Conservation (phyloP, 306 rosid genomes). For the Cucurbita moschata region DNA sequence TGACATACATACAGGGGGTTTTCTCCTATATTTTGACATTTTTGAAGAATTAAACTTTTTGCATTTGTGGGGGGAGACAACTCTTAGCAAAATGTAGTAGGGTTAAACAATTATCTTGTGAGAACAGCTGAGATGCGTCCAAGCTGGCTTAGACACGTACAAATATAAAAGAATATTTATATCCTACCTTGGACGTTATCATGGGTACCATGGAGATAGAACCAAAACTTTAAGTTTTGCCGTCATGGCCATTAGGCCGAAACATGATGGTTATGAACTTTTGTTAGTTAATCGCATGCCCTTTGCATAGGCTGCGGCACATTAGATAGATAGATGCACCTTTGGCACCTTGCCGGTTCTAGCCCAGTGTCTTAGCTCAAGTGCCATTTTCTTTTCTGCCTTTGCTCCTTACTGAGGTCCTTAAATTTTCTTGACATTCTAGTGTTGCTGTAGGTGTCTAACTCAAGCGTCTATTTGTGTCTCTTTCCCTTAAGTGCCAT, state of each 20-base stretch:
- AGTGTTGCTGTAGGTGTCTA: neutral
- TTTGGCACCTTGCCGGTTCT: neutral
- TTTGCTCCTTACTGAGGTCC: neutral
- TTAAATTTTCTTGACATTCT: neutral
- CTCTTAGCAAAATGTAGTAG: too few species aligned
- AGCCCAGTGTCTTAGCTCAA: neutral
- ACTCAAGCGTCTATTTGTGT: neutral
- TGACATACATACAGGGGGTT: neutral
- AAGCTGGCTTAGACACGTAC: neutral
- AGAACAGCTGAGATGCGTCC: neutral
- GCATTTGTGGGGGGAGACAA: neutral
- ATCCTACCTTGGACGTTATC: too few species aligned
- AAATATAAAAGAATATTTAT: too few species aligned
- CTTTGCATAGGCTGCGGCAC: neutral
- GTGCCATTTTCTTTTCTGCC: neutral
- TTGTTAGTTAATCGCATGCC: neutral
- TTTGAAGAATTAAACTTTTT: neutral
- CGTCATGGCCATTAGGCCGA: neutral
- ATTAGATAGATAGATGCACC: neutral
- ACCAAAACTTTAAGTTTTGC: neutral
- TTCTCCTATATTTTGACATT: neutral
- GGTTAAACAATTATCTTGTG: too few species aligned
- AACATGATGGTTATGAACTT: neutral
- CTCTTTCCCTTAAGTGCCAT: neutral
- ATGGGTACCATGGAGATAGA: too few species aligned